phyloP scores from a whole-genome alignment of 257 asterid species.

The Leptodermis oblonga region DNA sequence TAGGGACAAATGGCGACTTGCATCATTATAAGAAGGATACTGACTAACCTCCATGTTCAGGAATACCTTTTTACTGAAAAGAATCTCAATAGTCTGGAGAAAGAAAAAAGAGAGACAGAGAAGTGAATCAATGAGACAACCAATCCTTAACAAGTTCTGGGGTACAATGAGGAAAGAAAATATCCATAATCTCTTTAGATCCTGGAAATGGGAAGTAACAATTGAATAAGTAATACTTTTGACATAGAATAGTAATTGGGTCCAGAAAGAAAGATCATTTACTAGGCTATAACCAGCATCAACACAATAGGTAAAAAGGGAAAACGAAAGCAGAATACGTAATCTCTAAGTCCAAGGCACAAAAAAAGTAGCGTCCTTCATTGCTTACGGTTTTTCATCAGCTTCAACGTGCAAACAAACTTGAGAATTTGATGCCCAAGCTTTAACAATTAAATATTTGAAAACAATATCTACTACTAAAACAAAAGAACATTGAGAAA shows the following conservation, averaged over 20 bases:
- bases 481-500: not conserved
- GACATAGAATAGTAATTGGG: not conserved
- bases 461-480: too few species aligned
- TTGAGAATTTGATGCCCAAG: not conserved
- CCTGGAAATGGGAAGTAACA: not conserved
- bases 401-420: not conserved
- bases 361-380: not conserved
- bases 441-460: not conserved
- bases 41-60: slow-evolving; percentile 79
- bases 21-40: slow-evolving; percentile 8
- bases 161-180: not conserved
- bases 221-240: too few species aligned
- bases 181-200: not conserved
- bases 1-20: not conserved
- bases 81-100: slow-evolving; percentile 94
- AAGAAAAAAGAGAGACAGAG: slow-evolving; percentile 21
- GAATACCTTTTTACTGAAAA: slow-evolving; percentile 73
- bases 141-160: not conserved
- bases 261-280: not conserved
- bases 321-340: not conserved
- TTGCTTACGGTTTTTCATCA: too few species aligned
- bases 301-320: not conserved
- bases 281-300: not conserved
- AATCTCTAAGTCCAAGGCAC: not conserved
- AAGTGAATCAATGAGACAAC: not conserved